phyloP scores from a whole-genome alignment of 2,329 filamentous ascomycete species.

The Neofusicoccum sp. region DNA sequence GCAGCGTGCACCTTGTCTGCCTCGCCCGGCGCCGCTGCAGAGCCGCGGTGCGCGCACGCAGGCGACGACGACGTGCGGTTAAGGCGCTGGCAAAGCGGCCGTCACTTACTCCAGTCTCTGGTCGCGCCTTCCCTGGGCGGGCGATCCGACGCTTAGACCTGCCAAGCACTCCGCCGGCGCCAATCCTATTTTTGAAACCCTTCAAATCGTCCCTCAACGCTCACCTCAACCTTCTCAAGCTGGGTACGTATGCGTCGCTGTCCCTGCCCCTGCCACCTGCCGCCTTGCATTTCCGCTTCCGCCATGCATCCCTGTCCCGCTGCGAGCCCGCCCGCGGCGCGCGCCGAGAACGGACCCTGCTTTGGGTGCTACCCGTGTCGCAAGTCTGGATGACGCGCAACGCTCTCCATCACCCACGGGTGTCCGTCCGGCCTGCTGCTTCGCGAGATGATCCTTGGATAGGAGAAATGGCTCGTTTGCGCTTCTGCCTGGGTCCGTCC shows the following conservation, averaged over 20 bases:
- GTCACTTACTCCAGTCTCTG: slow-evolving; percentile 16
- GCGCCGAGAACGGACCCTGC: not conserved
- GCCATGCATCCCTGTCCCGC: not conserved
- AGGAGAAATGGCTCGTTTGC: too few species aligned
- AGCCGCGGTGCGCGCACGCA: slow-evolving; percentile 8
- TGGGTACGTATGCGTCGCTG: slow-evolving; percentile 10
- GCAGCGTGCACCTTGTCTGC: slow-evolving; percentile 2
- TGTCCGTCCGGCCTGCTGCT: too few species aligned
- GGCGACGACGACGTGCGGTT: slow-evolving; percentile 5
- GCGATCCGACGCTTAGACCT: slow-evolving; percentile 11
- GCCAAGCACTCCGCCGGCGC: slow-evolving; percentile 5
- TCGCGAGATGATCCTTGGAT: too few species aligned
- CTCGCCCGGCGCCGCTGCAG: slow-evolving; percentile 8
- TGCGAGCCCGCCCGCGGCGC: not conserved
- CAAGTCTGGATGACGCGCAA: not conserved
- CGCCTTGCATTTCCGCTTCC: not conserved
- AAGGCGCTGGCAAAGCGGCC: slow-evolving; percentile 6
- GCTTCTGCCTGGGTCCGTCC: too few species aligned
- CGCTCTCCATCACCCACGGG: too few species aligned
- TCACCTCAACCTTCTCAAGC: not conserved
- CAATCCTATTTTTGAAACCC: slow-evolving; percentile 19
- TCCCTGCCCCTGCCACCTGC: not conserved
- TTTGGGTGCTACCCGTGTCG: not conserved
- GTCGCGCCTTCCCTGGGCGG: slow-evolving; percentile 19
- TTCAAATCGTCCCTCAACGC: not conserved